Percentiles rank a stretch among this genome's conserved stretches.
Conservation (phyloP, 2,329 filamentous ascomycete genomes). For the Colletotrichum siamense region DNA sequence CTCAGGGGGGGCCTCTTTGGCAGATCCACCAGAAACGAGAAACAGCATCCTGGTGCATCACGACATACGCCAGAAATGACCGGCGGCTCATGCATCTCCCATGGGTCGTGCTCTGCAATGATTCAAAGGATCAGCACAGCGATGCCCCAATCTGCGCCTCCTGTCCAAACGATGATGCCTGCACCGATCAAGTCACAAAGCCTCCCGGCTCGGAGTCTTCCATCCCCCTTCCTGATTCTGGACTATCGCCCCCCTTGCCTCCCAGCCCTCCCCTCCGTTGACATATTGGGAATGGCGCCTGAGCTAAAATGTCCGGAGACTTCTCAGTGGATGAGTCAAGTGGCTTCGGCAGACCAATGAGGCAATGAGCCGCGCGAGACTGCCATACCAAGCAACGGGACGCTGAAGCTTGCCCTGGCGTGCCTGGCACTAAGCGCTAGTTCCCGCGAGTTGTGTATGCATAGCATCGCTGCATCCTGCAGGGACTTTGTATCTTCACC, state of each 20-base stretch:
- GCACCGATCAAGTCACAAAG: neutral
- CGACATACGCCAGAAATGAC: neutral
- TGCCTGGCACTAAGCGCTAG: constrained; percentile 16
- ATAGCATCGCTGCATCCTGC: constrained; percentile 10
- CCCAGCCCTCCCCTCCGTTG: neutral
- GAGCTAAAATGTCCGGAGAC: neutral
- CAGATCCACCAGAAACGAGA: neutral
- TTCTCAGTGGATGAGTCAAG: neutral
- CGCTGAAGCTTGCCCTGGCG: constrained; percentile 17
- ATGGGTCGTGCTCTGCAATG: neutral
- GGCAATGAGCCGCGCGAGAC: neutral
- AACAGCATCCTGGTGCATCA: neutral
- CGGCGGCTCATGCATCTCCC: neutral
- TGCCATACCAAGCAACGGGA: neutral
- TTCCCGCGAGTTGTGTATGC: constrained; percentile 1
- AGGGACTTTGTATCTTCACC: neutral
- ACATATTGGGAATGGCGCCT: neutral
- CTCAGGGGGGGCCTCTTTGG: neutral
- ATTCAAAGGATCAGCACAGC: constrained; percentile 5
- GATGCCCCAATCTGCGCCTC: neutral
- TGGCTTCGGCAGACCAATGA: neutral
- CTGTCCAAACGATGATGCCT: neutral
- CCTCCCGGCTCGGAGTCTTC: neutral
- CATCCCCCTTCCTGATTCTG: neutral
- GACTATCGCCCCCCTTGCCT: neutral